Percentiles rank a stretch among this genome's conserved stretches.
These are phyloP conservation scores for Alnus rubra DNA, from an alignment of 306 rosid species.

Conservation along the genomic window DNA sequence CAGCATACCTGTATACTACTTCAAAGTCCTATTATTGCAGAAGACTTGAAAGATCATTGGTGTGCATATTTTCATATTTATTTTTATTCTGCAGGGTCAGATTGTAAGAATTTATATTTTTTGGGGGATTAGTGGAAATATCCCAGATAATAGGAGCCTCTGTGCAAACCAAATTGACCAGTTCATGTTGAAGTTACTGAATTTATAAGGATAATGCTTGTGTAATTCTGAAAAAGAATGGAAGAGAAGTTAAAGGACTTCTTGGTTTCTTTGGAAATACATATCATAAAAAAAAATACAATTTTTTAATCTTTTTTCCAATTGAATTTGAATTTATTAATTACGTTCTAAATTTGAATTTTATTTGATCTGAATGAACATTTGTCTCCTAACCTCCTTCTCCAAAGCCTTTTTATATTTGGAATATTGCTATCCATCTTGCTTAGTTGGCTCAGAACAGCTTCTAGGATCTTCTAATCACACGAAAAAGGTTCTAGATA, in stretches of 20 bases:
- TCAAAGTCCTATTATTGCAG: not conserved
- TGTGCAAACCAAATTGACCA: slow-evolving; percentile 1
- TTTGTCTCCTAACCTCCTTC: no score
- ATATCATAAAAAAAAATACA: not conserved
- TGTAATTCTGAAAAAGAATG: slow-evolving; percentile 20
- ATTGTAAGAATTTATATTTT: not conserved
- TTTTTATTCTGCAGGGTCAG: not conserved
- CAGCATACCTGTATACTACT: not conserved
- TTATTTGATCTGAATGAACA: no score
- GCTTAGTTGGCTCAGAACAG: no score
- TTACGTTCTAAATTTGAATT: no score
- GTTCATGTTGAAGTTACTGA: slow-evolving; percentile 15
- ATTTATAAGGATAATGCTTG: slow-evolving; percentile 16
- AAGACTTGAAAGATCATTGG: not conserved
- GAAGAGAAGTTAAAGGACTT: not conserved
- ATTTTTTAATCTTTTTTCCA: slow-evolving; percentile 6
- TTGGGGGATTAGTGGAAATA: not conserved
- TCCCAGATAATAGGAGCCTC: not conserved
- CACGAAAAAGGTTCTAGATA: no score
- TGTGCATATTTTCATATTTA: not conserved
- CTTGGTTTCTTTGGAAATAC: not conserved
- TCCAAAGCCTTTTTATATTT: no score
- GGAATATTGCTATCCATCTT: no score
- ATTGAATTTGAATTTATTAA: not conserved
- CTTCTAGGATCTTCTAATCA: no score